These are phyloP conservation scores for Ogataea haglerorum DNA, from an alignment of 805 yeast genomes.

Conservation along the genomic window DNA sequence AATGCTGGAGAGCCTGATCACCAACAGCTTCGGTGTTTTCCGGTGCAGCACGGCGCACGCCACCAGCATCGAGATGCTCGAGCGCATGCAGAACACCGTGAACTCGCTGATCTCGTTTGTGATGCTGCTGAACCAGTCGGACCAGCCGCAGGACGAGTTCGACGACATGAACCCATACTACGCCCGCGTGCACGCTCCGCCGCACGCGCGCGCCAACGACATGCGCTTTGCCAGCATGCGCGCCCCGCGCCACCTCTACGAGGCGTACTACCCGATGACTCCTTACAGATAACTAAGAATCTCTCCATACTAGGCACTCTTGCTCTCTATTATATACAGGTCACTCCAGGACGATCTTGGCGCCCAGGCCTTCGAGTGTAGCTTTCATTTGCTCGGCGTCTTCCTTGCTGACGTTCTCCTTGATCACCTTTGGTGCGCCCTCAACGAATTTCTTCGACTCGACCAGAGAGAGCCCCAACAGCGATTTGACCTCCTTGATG, in stretches of 20 bases:
- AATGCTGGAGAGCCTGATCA: conserved; percentile 13
- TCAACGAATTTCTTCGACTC: conserved; percentile 98
- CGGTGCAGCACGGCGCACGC: conserved; percentile 15
- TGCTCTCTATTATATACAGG: conserved; percentile 15
- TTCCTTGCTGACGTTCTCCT: conserved; percentile 93
- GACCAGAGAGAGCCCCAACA: conserved; percentile 88
- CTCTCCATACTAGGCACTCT: not conserved
- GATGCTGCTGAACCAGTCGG: conserved; percentile 20
- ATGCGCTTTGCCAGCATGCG: conserved; percentile 9
- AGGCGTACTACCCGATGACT: conserved; percentile 9
- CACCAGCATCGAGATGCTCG: conserved; percentile 25
- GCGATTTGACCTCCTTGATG: conserved; percentile 91
- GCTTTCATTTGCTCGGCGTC: conserved; percentile 96
- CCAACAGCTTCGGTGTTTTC: conserved; percentile 17
- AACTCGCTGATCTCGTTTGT: conserved; percentile 32
- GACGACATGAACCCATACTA: conserved; percentile 12
- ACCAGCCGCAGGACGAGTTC: conserved; percentile 14
- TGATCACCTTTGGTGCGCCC: conserved; percentile 92
- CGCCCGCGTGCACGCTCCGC: conserved; percentile 3
- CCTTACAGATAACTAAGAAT: conserved; percentile 7
- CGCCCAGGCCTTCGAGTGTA: conserved; percentile 91
- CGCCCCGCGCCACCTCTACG: conserved; percentile 7
- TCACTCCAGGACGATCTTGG: conserved; percentile 82
- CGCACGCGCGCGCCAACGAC: conserved; percentile 3
- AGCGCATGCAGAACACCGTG: conserved; percentile 34